Evolutionary conservation across 2,329 filamentous ascomycete genomes (phyloP), one percentile per base, ranked within the genome.

Genomic region (Fusarium globosum): DNA sequence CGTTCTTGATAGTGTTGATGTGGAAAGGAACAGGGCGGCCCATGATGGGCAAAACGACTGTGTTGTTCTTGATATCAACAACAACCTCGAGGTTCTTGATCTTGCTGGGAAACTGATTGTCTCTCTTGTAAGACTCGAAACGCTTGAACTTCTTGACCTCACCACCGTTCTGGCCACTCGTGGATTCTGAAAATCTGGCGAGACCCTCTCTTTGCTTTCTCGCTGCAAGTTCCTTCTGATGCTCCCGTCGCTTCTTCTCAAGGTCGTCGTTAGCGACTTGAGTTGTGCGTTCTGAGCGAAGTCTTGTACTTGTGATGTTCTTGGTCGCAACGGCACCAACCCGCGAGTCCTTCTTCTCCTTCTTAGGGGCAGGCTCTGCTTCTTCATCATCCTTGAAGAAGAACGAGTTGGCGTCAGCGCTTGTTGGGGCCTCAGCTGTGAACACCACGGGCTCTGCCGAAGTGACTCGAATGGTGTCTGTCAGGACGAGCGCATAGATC

Each of bases 381-480:
- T 97, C 94, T 80, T 97, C 94, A 69, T 97, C 95, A 76, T 98
- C 96, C 80, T 97, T 97, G 87, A 99, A 99, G 85, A 98, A 98
- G 86, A 99, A 99, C 0, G 96, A 97, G 43, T 96, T 96, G 8
- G 95, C 95, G 78, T 98, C 96, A 67, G 97, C 90, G 79, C 97
- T 96, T 35, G 94, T 93, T 5, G 95, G 92, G 1, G 96, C 95
- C 80, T 98, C 95, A 67, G 94, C 95, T 23, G 96, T 99, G 84
- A 99, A 98, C 35, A 98, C 91, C 38, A 95, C 92, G 2, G 93
- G 89, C 57, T 97, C 94, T n/a, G 85, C 85, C 11, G 89, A 86
- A 16, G 93, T 94, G 56, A 98, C 94, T 77, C 96, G 94, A 49
- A 99, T 92, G 1, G 97, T 99, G 82, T 99, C 96, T 4, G 94